Evolutionary conservation across 2,329 filamentous ascomycete genomes (phyloP), one percentile per base, ranked within the genome.

Genomic region (Paraphaeosphaeria sporulosa): DNA sequence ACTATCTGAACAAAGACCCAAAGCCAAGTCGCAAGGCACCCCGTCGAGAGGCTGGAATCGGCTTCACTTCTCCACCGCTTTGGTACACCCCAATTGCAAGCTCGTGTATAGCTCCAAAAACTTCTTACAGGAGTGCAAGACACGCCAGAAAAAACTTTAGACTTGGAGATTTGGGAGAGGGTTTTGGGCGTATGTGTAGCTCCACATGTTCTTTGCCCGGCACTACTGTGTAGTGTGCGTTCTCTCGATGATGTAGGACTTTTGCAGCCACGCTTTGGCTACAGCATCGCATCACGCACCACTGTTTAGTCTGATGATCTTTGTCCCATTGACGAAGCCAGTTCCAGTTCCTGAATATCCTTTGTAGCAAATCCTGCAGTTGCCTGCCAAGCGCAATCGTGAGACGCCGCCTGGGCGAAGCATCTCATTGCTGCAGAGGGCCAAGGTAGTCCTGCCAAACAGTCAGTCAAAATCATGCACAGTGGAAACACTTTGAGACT

Each of bases 391-490:
- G 57, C 30, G 42, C 43, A 21, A 25, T 21, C n/a, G 54, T 59
- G 54, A 53, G 53, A 52, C 58, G 38, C 21, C 53, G 34, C 34
- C 34, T 27, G 42, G 34, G 49, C 32, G 15, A 36, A 25, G 23
- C 53, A n/a, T 32, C 49, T 63, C 72, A 78, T 61, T 66, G 64
- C 25, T 72, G 71, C 47, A 76, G 62, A 50, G 74, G 73, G 50
- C 77, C 77, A 60, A 79, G 76, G 55, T 78, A 79, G 63, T 79
- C 77, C 76, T 79, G 60, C n/a, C 49, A 57, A 46, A 48, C 19
- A 23, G 48, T 71, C 54, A 72, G 65, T 49, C 50, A 48, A 50
- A 50, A 58, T 62, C 32, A 15, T 49, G 48, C 17, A 46, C 15
- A 32, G 42, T 3, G 10, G 19, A 32, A 27, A 38, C 4, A 44